Evolutionary conservation across 805 yeast species (phyloP).

Genomic region (Vanderwaltozyma tropicalis): DNA sequence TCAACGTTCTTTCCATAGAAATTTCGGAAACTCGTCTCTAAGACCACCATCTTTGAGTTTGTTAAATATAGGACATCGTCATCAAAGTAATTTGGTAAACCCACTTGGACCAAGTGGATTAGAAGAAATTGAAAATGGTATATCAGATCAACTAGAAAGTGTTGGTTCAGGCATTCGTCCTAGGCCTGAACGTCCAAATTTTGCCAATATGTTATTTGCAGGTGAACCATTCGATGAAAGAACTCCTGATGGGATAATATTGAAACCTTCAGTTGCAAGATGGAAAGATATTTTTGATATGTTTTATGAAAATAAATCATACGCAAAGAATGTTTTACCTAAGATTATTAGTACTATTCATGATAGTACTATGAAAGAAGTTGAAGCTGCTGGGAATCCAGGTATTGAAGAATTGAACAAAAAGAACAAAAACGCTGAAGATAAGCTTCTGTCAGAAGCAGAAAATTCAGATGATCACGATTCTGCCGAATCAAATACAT

Average conservation of each 20-base stretch:
- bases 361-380: conserved; percentile 43
- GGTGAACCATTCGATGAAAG: conserved; percentile 27
- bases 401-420: conserved; percentile 23
- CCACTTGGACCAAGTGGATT: conserved; percentile 27
- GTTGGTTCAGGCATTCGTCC: conserved; percentile 19
- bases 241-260: conserved; percentile 22
- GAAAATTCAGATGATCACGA: conserved; percentile 7
- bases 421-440: conserved; percentile 11
- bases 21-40: conserved; percentile 11
- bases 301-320: conserved; percentile 37
- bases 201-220: conserved; percentile 23
- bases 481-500: conserved; percentile 13
- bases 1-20: conserved; percentile 14
- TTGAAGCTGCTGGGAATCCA: conserved; percentile 25
- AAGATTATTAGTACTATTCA: conserved; percentile 37
- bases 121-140: conserved; percentile 26
- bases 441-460: not conserved
- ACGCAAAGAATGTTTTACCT: conserved; percentile 31
- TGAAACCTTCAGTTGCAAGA: conserved; percentile 47
- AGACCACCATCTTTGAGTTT: conserved; percentile 23
- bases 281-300: conserved; percentile 53
- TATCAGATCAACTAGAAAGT: conserved; percentile 19
- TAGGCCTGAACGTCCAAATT: conserved; percentile 19
- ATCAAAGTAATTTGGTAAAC: conserved; percentile 23
- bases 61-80: conserved; percentile 20